phyloP scores from a whole-genome alignment of 2,329 filamentous ascomycete species.

The Colletotrichum zoysiae region DNA sequence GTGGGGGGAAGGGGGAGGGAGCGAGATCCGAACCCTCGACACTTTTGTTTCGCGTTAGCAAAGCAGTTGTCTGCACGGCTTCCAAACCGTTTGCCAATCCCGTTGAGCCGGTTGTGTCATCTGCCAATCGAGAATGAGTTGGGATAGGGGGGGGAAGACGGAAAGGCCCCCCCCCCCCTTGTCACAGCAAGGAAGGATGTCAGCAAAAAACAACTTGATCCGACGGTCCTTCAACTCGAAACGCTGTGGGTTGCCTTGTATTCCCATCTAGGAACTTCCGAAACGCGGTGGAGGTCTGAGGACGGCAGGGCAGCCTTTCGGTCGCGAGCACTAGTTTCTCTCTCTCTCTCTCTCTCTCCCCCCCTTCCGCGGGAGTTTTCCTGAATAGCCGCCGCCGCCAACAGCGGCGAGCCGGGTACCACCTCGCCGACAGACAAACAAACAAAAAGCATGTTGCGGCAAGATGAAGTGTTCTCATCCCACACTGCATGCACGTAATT shows the following conservation, averaged over 20 bases:
- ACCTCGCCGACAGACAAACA: too few relatives aligned
- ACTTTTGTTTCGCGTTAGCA: not conserved
- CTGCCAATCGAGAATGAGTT: constrained; percentile 1
- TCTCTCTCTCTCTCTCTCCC: too few relatives aligned
- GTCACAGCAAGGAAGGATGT: constrained; percentile 8
- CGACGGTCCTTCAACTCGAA: constrained; percentile 36
- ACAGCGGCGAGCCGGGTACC: not conserved
- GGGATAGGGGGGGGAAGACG: constrained; percentile 10
- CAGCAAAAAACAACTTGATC: constrained; percentile 14
- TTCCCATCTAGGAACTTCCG: constrained; percentile 21
- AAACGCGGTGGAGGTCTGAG: constrained; percentile 19
- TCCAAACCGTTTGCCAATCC: constrained; percentile 10
- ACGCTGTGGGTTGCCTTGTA: constrained; percentile 20
- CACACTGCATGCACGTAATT: not conserved
- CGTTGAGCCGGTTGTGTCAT: not conserved
- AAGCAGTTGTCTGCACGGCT: constrained; percentile 11
- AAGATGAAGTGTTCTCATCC: not conserved
- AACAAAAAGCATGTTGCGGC: too few relatives aligned
- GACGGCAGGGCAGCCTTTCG: not conserved
- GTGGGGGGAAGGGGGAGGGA: too few relatives aligned
- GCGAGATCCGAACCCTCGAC: not conserved
- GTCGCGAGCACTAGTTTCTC: not conserved
- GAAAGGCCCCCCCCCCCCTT: constrained; percentile 1
- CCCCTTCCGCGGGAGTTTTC: not conserved
- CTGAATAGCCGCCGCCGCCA: not conserved